Evolutionary conservation across 345 rosid species (phyloP), one percentile per base, ranked within the genome.

Genomic region (Pugionium cornutum): DNA sequence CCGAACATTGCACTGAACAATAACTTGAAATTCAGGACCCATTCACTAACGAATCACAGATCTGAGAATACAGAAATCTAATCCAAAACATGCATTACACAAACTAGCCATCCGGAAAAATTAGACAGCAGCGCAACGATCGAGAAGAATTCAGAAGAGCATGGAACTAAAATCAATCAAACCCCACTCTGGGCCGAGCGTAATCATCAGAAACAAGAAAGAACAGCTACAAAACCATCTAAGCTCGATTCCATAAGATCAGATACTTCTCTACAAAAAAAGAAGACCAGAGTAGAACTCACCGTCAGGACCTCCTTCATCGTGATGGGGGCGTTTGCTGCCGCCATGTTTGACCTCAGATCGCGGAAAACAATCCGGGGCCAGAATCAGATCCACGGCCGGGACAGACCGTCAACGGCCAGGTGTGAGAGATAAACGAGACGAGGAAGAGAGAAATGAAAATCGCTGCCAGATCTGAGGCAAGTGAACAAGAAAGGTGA

Each of bases 231-330:
- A 4, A 31, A 41, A 73, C 31, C 27, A 45, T n/a, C 53, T 55
- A 65, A 65, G 54, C 49, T 57, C 27, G 66, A 58, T 53, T 66
- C 27, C 63, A 73, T 10, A 48, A 57, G 62, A 58, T 48, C 10
- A 42, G 35, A 42, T 54, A 5, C 7, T 3, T 10, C 3, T 43
- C 1, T 4, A 27, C 1, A 35, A 4, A 7, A 18, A 9, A 41
- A 69, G 59, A 61, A 2, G 32, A 32, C 41, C 30, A n/a, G 54
- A 47, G 49, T 11, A n/a, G 47, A 76, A 63, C 89, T 77, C 69
- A 89, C 95, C 44, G 89, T 92, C 31, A 89, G 72, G 73, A 86
- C 88, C 80, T 92, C 98, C 78, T 87, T 87, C 98, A 92, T 86
- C 71, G 91, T 59, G 84, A 92, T 87, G 67, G 91, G 97, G 53